phyloP scores from a whole-genome alignment of 352 stramenopile species.

The Blastocystis sp. region DNA sequence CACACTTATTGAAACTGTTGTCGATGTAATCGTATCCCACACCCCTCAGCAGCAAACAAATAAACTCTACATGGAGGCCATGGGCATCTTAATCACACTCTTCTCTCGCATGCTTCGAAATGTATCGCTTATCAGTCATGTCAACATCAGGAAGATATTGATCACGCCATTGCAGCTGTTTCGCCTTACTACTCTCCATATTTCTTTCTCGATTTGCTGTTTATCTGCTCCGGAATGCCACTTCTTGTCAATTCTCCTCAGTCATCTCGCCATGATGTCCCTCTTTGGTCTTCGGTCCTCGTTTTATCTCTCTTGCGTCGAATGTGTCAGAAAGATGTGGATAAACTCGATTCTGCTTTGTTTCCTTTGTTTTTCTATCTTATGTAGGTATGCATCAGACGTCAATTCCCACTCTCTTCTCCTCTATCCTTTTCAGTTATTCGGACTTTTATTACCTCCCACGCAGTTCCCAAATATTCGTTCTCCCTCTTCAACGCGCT shows the following conservation, averaged over 20 bases:
- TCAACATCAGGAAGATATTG: not conserved
- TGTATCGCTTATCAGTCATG: not conserved
- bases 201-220: conserved; percentile 22
- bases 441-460: not conserved
- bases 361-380: not conserved
- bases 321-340: not conserved
- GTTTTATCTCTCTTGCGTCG: not conserved
- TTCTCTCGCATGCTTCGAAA: conserved; percentile 33
- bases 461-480: not conserved
- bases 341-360: not conserved
- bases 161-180: conserved; percentile 24
- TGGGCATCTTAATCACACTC: not conserved
- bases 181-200: conserved; percentile 22
- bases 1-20: conserved; percentile 6
- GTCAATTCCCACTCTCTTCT: not conserved
- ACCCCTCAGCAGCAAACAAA: conserved; percentile 44
- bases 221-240: conserved; percentile 42
- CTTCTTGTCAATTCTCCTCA: not conserved
- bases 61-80: conserved; percentile 29
- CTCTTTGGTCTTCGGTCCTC: not conserved
- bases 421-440: conserved; percentile 12
- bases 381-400: not conserved
- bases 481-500: not conserved
- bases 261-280: not conserved
- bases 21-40: conserved; percentile 33